phyloP scores from a whole-genome alignment of 1,284 basidiomycete genomes.

The Cutaneotrichosporon sp. region DNA sequence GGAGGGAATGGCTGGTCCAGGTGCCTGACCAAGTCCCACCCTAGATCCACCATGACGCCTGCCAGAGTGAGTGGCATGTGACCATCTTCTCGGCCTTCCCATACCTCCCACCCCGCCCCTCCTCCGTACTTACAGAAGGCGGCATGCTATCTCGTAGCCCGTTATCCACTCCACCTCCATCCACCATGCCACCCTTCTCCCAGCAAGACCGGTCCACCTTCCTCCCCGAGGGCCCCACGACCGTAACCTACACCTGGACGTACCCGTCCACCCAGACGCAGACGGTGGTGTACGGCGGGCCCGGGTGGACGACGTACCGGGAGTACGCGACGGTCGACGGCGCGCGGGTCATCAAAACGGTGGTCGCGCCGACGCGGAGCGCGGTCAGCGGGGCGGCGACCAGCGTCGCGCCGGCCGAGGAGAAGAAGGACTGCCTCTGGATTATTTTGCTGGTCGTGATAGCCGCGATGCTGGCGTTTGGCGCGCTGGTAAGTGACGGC shows the following conservation, averaged over 20 bases:
- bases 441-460: not conserved
- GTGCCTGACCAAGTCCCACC: too few species aligned
- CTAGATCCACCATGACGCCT: too few species aligned
- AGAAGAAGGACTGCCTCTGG: not conserved
- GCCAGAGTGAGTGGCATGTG: too few species aligned
- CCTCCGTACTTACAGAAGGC: too few species aligned
- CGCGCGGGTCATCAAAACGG: not conserved
- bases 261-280: not conserved
- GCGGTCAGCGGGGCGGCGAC: too few species aligned
- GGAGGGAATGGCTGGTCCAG: too few species aligned
- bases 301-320: not conserved
- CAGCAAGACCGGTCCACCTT: too few species aligned
- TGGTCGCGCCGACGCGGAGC: not conserved
- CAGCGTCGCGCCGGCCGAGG: not conserved
- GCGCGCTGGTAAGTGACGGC: not conserved
- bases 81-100: too few species aligned
- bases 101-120: too few species aligned
- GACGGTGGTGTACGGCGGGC: not conserved
- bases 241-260: not conserved
- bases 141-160: too few species aligned
- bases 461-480: not conserved
- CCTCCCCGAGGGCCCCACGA: conserved; percentile 1
- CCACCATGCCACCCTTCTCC: too few species aligned
- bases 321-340: not conserved
- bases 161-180: too few species aligned